Evolutionary conservation across 2,329 filamentous ascomycete species (phyloP), one percentile per base, ranked within the genome.

Genomic region (Botrytis medusae): DNA sequence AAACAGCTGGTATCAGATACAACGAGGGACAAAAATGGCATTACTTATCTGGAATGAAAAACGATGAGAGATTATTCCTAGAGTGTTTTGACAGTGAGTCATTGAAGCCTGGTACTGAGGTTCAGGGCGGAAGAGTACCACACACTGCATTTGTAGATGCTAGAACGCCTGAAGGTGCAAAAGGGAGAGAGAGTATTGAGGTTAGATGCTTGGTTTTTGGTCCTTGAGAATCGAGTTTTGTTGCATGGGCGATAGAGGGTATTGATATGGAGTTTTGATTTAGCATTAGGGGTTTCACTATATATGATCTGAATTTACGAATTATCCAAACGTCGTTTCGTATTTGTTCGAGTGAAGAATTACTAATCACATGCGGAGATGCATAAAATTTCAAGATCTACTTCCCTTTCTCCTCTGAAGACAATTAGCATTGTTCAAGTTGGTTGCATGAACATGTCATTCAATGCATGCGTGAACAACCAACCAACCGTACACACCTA

Each of bases 141-240:
- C 74, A 83, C 77, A 79, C 82, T 16, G 94, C 94, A 0, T 98
- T 97, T 82, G 84, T 87, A 57, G 92, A 97, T 81, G 91, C 92
- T 2, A 85, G 91, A 74, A 93, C 92, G 1, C 88, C 90, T 4
- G 83, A 86, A 29, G 92, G 91, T 63, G 93, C 92, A 7, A 89
- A 90, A 76, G 88, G 88, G 0, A 87, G 94, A 76, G 93, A 97
- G 85, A 97, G 94, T 81, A 97, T 98, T 80, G 95, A 98, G 82
- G 92, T 97, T 25, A 87, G 95, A 78, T 90, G 93, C 51, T 85
- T 97, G 81, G 92, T 97, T 0, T 97, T 97, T 86, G 92, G 92
- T 22, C 79, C 78, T 69, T 80, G 48, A 57, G 34, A 16, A 32
- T 42, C 1, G 8, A 20, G 16, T 68, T 32, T 48, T 51, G 16